A percentile compares a stretch with the other conserved stretches of the same genome.
Evolutionary conservation across 306 rosid species (phyloP).

Genomic region (Hippophae gyantsensis): DNA sequence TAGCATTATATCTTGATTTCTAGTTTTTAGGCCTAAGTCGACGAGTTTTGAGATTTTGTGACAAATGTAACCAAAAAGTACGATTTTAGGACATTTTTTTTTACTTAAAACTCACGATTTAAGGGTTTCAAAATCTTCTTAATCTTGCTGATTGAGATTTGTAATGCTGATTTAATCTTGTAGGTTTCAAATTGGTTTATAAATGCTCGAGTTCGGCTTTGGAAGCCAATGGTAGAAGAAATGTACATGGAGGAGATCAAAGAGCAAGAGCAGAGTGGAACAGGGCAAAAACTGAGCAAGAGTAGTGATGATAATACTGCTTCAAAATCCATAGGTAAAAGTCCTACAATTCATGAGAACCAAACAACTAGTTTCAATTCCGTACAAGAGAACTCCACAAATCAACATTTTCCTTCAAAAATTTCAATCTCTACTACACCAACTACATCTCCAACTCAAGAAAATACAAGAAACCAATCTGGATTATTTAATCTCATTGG

Average conservation of each 20-base stretch:
- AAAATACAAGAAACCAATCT: conserved; percentile 42
- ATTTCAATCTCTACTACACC: conserved; percentile 41
- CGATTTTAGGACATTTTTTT: too few species aligned
- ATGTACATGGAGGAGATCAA: conserved; percentile 84
- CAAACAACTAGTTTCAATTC: conserved; percentile 40
- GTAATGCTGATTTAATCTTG: not conserved
- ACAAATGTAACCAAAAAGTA: too few species aligned
- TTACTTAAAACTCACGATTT: too few species aligned
- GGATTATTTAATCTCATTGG: conserved; percentile 62
- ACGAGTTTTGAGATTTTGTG: too few species aligned
- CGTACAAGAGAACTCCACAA: conserved; percentile 33
- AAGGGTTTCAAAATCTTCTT: too few species aligned
- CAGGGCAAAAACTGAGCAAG: conserved; percentile 52
- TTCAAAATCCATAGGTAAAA: conserved; percentile 25
- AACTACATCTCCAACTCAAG: conserved; percentile 44
- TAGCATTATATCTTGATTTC: too few species aligned
- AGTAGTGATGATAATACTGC: conserved; percentile 45
- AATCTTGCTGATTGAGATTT: too few species aligned
- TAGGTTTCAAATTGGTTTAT: conserved; percentile 99
- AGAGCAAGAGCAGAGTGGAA: conserved; percentile 56
- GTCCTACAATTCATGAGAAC: conserved; percentile 15
- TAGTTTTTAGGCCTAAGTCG: too few species aligned
- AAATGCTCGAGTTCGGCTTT: conserved; percentile 88
- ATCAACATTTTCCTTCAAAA: conserved; percentile 30
- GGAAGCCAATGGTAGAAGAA: conserved; percentile 99